These are phyloP conservation scores for Vitis amurensis DNA, from an alignment of 164 flowering plant species.

Conservation along the genomic window DNA sequence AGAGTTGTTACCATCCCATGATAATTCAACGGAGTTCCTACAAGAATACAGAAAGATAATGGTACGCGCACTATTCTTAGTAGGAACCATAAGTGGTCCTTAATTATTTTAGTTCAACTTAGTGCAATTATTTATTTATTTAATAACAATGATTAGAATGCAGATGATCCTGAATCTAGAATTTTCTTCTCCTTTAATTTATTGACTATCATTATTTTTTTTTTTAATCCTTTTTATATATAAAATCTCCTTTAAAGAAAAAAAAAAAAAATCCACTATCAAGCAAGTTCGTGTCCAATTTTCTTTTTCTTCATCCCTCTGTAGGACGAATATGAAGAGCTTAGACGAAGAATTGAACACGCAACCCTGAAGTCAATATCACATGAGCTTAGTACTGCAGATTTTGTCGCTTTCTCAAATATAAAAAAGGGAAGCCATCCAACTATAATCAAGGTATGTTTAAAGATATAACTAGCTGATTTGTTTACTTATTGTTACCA, in stretches of 20 bases:
- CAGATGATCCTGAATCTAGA: too few species aligned
- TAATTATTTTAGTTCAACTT: too few species aligned
- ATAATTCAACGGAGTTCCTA: constrained; percentile 27
- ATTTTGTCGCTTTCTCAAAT: constrained; percentile 37
- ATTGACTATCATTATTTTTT: too few species aligned
- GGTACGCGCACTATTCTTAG: constrained; percentile 19
- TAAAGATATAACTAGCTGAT: too few species aligned
- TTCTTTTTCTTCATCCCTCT: not conserved
- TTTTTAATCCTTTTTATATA: too few species aligned
- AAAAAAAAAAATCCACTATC: too few species aligned
- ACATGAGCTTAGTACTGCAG: constrained; percentile 11
- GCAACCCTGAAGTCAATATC: constrained; percentile 15
- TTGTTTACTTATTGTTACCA: too few species aligned
- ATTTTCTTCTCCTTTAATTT: too few species aligned
- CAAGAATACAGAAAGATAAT: constrained; percentile 41
- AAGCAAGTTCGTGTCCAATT: too few species aligned
- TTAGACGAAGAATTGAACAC: constrained; percentile 34
- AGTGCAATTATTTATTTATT: not conserved
- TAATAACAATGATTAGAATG: too few species aligned
- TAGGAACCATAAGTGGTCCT: too few species aligned
- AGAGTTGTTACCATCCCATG: not conserved
- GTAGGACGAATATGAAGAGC: constrained; percentile 48
- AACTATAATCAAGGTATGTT: constrained; percentile 47
- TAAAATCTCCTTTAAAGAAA: too few species aligned
- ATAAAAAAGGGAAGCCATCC: constrained; percentile 38